phyloP scores from a whole-genome alignment of 1,139 yeast genomes.

The Yamadazyma taylorii region DNA sequence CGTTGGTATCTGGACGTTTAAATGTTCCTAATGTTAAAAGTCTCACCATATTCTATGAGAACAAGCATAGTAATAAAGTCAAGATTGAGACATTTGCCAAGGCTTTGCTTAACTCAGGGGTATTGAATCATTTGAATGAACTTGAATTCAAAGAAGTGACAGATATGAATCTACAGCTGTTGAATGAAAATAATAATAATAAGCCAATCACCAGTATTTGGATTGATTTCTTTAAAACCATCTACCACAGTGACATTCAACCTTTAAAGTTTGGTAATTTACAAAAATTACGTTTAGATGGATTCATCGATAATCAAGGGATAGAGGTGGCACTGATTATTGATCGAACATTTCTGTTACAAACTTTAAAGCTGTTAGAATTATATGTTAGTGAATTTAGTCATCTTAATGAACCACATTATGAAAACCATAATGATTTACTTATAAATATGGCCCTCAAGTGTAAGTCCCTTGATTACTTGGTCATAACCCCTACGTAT shows the following conservation, averaged over 20 bases:
- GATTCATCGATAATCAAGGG: slow-evolving; percentile 12
- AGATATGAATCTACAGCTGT: slow-evolving; percentile 7
- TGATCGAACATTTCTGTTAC: slow-evolving; percentile 7
- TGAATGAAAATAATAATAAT: slow-evolving; percentile 11
- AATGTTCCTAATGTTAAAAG: slow-evolving; percentile 7
- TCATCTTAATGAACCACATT: slow-evolving; percentile 14
- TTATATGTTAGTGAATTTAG: slow-evolving; percentile 14
- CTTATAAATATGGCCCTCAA: slow-evolving; percentile 5
- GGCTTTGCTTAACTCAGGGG: slow-evolving; percentile 1
- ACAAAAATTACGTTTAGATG: slow-evolving; percentile 10
- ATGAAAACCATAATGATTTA: slow-evolving; percentile 9
- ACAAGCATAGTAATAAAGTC: slow-evolving; percentile 3
- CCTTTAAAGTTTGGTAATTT: slow-evolving; percentile 1
- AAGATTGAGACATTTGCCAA: slow-evolving; percentile 8
- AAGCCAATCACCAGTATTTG: slow-evolving; percentile 9
- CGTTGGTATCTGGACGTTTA: too few relatives aligned
- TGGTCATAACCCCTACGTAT: slow-evolving; percentile 13
- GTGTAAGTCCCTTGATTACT: slow-evolving; percentile 5
- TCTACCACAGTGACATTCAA: background rate
- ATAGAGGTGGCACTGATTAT: slow-evolving; percentile 2
- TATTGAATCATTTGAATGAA: slow-evolving; percentile 4
- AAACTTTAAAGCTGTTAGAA: slow-evolving; percentile 2
- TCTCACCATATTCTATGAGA: slow-evolving; percentile 12
- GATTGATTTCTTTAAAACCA: slow-evolving; percentile 11
- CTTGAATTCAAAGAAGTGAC: slow-evolving; percentile 13